phyloP scores from a whole-genome alignment of 768 basidiomycete species.

The Termitomyces sp. region DNA sequence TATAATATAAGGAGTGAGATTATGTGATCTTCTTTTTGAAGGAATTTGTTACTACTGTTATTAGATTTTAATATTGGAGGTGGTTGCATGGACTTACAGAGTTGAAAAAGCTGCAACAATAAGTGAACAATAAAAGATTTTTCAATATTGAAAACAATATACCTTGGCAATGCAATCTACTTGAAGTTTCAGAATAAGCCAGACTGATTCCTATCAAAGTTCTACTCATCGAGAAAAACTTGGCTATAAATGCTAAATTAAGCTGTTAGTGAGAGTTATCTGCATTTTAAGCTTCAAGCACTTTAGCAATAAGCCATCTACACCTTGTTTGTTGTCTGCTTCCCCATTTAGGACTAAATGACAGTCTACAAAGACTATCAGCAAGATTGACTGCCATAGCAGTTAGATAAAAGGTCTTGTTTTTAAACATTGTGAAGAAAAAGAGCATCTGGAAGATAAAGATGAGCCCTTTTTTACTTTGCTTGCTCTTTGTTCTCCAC shows the following conservation, averaged over 20 bases:
- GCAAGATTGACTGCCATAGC: constrained; percentile 33
- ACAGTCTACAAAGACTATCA: constrained; percentile 47
- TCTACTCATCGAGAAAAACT: constrained; percentile 69
- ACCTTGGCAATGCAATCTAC: constrained; percentile 76
- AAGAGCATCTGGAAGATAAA: constrained; percentile 68
- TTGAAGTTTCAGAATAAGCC: constrained; percentile 76
- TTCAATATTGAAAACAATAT: constrained; percentile 9
- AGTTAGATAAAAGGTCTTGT: constrained; percentile 12
- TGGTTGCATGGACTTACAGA: constrained; percentile 52
- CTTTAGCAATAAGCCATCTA: constrained; percentile 62
- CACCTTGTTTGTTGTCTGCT: constrained; percentile 59
- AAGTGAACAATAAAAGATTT: constrained; percentile 5
- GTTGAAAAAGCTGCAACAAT: constrained; percentile 49
- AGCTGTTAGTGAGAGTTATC: constrained; percentile 13
- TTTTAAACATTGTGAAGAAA: constrained; percentile 54
- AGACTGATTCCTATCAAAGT: constrained; percentile 68
- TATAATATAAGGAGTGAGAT: constrained; percentile 46
- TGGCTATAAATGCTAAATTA: constrained; percentile 46
- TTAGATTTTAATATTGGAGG: constrained; percentile 16
- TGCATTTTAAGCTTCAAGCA: constrained; percentile 50
- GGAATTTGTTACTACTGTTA: constrained; percentile 42
- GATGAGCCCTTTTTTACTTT: constrained; percentile 74
- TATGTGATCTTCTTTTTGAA: constrained; percentile 56
- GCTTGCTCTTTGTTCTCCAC: constrained; percentile 76
- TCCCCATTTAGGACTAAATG: constrained; percentile 56